Percentiles rank a stretch among this genome's conserved stretches.
Conservation (phyloP, 2,329 filamentous ascomycete species). For the Apiospora malaysiana region DNA sequence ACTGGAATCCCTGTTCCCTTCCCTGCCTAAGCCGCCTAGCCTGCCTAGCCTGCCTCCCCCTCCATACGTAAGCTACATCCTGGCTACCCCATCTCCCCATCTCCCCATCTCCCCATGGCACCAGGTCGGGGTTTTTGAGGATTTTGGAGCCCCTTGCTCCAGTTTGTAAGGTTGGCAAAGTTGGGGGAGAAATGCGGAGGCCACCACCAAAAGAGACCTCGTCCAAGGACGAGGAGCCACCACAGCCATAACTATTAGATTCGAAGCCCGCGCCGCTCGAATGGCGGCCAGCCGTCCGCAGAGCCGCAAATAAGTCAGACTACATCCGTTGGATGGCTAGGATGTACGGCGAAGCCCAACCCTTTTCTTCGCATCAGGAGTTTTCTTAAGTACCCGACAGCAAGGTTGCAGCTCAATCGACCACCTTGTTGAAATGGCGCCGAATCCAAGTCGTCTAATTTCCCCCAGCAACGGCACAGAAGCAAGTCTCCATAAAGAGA, state of each 20-base stretch:
- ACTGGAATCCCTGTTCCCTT: too few relatives aligned
- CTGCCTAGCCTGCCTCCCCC: too few relatives aligned
- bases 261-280: not conserved
- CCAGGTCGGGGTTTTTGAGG: not conserved
- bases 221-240: not conserved
- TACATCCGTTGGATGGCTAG: not conserved
- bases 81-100: too few relatives aligned
- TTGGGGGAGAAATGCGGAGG: conserved; percentile 7
- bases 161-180: conserved; percentile 14
- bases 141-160: conserved; percentile 12
- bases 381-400: too few relatives aligned
- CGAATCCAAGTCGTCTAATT: conserved; percentile 4
- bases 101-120: conserved; percentile 10
- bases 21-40: too few relatives aligned
- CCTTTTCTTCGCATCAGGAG: not conserved
- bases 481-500: conserved; percentile 6
- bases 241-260: not conserved
- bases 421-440: not conserved
- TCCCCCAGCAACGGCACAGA: conserved; percentile 12
- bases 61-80: not conserved
- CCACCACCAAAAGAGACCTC: not conserved
- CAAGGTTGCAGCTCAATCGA: not conserved
- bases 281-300: conserved; percentile 8
- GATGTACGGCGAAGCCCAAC: not conserved
- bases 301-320: conserved; percentile 13